Evolutionary conservation across 2,329 filamentous ascomycete species (phyloP).

Genomic region (Ustulina deusta): DNA sequence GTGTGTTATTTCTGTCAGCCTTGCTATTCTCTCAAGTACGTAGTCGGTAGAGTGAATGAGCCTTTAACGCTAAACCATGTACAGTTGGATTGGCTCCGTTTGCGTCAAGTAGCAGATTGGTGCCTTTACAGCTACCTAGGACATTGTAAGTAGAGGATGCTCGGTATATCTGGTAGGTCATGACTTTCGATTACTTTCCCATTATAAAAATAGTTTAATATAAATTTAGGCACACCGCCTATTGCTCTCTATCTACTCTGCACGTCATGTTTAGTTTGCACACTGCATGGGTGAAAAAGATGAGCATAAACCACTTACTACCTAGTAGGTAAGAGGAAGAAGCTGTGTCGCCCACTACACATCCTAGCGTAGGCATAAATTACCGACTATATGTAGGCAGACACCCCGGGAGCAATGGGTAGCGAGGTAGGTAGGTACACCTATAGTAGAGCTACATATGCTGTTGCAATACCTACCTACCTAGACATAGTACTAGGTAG

Average conservation of each 20-base stretch:
- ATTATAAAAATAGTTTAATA: background rate
- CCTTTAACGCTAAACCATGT: too few species aligned
- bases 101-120: too few species aligned
- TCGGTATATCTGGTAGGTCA: background rate
- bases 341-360: too few species aligned
- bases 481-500: background rate
- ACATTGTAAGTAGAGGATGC: background rate
- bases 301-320: too few species aligned
- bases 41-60: background rate
- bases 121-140: background rate
- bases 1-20: background rate
- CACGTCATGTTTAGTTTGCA: too few species aligned
- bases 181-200: too few species aligned
- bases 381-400: background rate
- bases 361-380: too few species aligned
- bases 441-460: background rate
- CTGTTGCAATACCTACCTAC: background rate
- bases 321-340: too few species aligned
- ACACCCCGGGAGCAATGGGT: background rate
- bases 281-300: too few species aligned
- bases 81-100: too few species aligned
- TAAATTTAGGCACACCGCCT: background rate
- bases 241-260: too few species aligned
- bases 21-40: conserved; percentile 1
- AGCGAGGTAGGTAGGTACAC: too few species aligned